phyloP scores from a whole-genome alignment of 257 asterid species.

The Solanum sparsipilum region DNA sequence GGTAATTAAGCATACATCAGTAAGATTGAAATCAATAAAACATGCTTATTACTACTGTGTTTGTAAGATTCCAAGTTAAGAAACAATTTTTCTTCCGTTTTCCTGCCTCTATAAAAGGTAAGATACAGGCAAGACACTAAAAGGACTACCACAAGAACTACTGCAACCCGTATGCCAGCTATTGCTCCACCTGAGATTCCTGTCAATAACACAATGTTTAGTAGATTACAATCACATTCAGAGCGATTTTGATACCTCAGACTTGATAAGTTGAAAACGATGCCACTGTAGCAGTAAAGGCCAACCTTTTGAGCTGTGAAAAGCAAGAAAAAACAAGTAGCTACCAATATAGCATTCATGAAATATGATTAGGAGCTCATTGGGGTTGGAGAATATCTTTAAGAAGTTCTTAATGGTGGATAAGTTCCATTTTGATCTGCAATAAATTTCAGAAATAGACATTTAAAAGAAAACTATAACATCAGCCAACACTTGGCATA shows the following conservation, averaged over 20 bases:
- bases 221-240: conserved; percentile 2
- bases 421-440: conserved; percentile 81
- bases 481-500: conserved; percentile 6
- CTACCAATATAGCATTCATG: neutral
- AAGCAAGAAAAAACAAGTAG: conserved; percentile 15
- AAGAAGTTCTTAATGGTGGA: conserved; percentile 41
- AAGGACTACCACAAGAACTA: conserved; percentile 22
- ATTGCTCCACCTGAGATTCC: conserved; percentile 67
- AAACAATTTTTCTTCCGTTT: neutral
- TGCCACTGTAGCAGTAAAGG: conserved; percentile 2
- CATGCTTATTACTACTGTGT: conserved; percentile 10
- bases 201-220: conserved; percentile 5
- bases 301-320: conserved; percentile 80
- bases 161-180: conserved; percentile 64
- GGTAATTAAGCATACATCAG: neutral
- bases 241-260: neutral
- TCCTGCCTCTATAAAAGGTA: conserved; percentile 27
- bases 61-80: conserved; percentile 7
- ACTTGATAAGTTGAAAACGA: conserved; percentile 5
- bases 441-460: conserved; percentile 3
- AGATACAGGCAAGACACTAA: conserved; percentile 40
- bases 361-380: neutral
- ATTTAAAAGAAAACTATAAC: neutral
- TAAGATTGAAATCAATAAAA: neutral
- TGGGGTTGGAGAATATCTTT: conserved; percentile 26